A percentile compares a stretch with the other conserved stretches of the same genome.
phyloP scores from a whole-genome alignment of 2,329 filamentous ascomycete genomes.

The Alternaria novae-zelandiae region DNA sequence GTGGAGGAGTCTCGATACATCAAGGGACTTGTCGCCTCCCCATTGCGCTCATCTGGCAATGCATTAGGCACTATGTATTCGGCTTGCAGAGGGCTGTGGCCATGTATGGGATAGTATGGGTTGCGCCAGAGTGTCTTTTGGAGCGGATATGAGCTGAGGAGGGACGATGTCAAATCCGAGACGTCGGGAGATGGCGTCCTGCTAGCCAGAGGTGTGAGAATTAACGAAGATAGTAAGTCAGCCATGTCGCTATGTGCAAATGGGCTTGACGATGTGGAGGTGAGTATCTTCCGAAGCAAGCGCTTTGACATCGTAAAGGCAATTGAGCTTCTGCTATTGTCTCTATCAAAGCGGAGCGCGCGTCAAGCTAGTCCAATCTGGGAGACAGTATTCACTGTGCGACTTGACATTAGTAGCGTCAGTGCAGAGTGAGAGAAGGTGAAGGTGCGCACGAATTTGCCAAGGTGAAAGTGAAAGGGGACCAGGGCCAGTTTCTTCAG shows the following conservation, averaged over 20 bases:
- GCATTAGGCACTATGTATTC: not conserved
- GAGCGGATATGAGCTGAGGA: not conserved
- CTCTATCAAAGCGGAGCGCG: not conserved
- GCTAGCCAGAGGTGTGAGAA: not conserved
- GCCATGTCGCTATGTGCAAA: not conserved
- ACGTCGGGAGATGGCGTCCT: not conserved
- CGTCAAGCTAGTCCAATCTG: not conserved
- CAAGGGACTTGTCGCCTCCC: not conserved
- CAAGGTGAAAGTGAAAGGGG: not conserved
- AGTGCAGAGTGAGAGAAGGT: not conserved
- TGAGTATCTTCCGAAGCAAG: not conserved
- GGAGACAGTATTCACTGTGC: not conserved
- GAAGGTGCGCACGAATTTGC: not conserved
- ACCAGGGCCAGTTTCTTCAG: fast-evolving
- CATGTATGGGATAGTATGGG: not conserved
- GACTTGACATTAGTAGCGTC: not conserved
- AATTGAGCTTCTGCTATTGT: not conserved
- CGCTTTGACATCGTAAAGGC: not conserved
- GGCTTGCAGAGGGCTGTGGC: not conserved
- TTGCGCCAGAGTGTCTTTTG: not conserved
- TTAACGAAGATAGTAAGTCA: not conserved
- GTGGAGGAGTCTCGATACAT: not conserved
- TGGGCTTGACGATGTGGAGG: not conserved
- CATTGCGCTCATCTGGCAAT: not conserved
- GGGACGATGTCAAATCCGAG: not conserved